Evolutionary conservation across 495 filamentous ascomycete species (phyloP).

Genomic region (Cladorrhinum samala): DNA sequence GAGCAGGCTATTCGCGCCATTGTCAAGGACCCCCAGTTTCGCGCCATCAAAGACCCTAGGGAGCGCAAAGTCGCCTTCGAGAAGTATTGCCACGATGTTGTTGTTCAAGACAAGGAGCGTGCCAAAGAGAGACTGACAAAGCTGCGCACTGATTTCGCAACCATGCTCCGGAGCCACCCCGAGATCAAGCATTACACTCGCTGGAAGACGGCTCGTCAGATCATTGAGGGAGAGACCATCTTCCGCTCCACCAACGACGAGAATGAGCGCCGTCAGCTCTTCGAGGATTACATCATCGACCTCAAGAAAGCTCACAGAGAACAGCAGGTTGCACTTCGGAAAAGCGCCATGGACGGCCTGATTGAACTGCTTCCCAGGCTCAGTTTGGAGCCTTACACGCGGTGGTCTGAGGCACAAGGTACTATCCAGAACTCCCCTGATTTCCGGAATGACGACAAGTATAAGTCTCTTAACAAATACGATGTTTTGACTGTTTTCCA

Average conservation of each 20-base stretch:
- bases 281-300: conserved; percentile 86
- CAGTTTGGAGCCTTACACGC: conserved; percentile 85
- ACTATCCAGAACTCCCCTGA: conserved; percentile 72
- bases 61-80: conserved; percentile 90
- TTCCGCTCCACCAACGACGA: conserved; percentile 89
- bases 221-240: conserved; percentile 91
- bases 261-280: conserved; percentile 81
- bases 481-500: conserved; percentile 92
- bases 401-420: conserved; percentile 86
- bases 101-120: conserved; percentile 88
- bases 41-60: conserved; percentile 86
- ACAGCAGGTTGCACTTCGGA: conserved; percentile 61
- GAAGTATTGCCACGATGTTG: conserved; percentile 88
- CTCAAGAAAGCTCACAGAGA: conserved; percentile 74
- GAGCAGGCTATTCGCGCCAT: conserved; percentile 80
- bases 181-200: conserved; percentile 97
- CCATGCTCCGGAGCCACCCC: conserved; percentile 92
- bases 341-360: conserved; percentile 81
- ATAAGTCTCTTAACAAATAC: conserved; percentile 77
- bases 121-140: conserved; percentile 93
- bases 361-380: conserved; percentile 74
- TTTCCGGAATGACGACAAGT: conserved; percentile 82
- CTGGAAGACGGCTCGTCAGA: conserved; percentile 93
- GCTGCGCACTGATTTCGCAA: conserved; percentile 86
- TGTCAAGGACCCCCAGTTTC: conserved; percentile 92